These are phyloP conservation scores for Ganoderma multipileum DNA, from an alignment of 1,284 basidiomycete species.

Conservation along the genomic window DNA sequence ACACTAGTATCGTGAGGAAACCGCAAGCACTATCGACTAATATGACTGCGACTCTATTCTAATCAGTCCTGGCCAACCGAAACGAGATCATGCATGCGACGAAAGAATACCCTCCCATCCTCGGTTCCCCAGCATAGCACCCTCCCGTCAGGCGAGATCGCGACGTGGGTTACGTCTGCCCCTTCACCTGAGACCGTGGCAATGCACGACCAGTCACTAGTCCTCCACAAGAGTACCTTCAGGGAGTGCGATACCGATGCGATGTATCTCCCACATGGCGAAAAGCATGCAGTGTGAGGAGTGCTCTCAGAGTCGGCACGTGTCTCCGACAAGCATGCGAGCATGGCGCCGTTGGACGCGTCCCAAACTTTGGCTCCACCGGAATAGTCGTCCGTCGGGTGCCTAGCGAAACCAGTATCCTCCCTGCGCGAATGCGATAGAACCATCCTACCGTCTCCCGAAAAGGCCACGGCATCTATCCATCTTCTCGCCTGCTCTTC, in stretches of 20 bases:
- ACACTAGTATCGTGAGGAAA: neutral
- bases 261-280: neutral
- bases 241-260: neutral
- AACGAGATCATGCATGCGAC: neutral
- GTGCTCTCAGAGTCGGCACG: neutral
- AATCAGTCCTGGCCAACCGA: neutral
- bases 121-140: neutral
- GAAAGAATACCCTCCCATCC: neutral
- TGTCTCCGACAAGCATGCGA: neutral
- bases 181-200: neutral
- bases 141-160: neutral
- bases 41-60: neutral
- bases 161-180: neutral
- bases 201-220: neutral
- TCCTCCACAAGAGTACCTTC: neutral
- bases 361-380: neutral
- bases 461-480: too few relatives aligned
- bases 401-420: too few relatives aligned
- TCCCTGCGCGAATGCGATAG: neutral
- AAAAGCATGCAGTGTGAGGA: neutral
- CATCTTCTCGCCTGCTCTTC: neutral
- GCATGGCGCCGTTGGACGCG: neutral
- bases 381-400: neutral
- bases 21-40: too few relatives aligned
- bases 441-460: neutral